A percentile compares a stretch with the other conserved stretches of the same genome.
Conservation (phyloP, 805 yeast species). For the Schizosaccharomyces lindneri region DNA sequence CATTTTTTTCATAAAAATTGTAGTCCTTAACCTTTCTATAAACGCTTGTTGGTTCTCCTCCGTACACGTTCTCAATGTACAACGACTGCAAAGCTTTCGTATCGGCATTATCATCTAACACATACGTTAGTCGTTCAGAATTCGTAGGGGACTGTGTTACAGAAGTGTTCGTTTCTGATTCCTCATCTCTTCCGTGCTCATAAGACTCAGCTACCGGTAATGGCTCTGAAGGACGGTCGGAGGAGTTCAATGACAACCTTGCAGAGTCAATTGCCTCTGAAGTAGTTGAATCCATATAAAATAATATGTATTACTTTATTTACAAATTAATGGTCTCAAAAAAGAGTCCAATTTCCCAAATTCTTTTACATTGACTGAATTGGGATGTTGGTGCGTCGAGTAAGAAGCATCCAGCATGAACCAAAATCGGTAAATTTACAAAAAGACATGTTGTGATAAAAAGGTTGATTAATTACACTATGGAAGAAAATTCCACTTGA, state of each 20-base stretch:
- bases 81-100: not conserved
- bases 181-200: not conserved
- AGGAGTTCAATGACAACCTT: not conserved
- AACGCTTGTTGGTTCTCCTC: not conserved
- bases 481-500: no score
- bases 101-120: not conserved
- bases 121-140: not conserved
- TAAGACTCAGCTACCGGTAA: not conserved
- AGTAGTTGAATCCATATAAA: not conserved
- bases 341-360: no score
- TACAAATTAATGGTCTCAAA: no score
- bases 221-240: not conserved
- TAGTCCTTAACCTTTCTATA: not conserved
- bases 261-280: not conserved
- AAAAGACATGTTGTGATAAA: no score
- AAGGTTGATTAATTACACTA: no score
- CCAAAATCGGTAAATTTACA: no score
- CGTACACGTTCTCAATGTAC: not conserved
- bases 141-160: not conserved
- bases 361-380: no score
- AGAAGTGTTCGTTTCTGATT: not conserved
- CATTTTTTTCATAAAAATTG: not conserved
- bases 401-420: no score
- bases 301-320: no score
- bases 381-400: no score